A percentile compares a stretch with the other conserved stretches of the same genome.
phyloP scores from a whole-genome alignment of 345 rosid genomes.

The Raphanus raphanistrum region DNA sequence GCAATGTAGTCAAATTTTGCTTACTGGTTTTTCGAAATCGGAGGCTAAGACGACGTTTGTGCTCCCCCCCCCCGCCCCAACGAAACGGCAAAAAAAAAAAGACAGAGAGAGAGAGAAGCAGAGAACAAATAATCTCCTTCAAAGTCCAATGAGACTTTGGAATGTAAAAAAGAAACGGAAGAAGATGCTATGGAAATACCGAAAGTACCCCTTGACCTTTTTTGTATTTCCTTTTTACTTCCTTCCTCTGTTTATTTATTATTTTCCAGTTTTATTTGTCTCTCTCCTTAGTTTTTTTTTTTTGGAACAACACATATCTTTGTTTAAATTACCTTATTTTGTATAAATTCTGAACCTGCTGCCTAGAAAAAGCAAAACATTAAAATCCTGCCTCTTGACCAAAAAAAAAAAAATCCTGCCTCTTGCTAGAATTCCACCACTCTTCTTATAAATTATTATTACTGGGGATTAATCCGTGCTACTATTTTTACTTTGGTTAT shows the following conservation, averaged over 20 bases:
- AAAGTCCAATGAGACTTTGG: conserved; percentile 26
- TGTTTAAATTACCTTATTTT: conserved; percentile 3
- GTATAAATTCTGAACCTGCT: conserved; percentile 11
- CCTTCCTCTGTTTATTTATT: background rate
- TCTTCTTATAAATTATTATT: too few species aligned
- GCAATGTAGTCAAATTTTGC: conserved; percentile 30
- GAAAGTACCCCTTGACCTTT: conserved; percentile 21
- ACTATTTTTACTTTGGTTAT: too few species aligned
- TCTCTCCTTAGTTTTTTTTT: background rate
- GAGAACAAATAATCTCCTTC: background rate
- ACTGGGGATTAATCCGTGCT: too few species aligned
- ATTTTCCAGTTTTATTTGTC: background rate
- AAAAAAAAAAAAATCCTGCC: too few species aligned
- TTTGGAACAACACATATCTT: too few species aligned
- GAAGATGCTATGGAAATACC: background rate
- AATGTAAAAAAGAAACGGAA: background rate
- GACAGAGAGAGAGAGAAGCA: background rate
- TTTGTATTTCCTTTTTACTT: background rate
- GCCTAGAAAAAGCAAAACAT: background rate
- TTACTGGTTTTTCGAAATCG: conserved; percentile 30
- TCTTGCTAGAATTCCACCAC: too few species aligned
- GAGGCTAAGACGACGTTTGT: conserved; percentile 41
- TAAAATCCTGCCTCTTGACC: too few species aligned
- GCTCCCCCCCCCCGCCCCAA: conserved; percentile 12
- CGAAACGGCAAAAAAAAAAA: conserved; percentile 5